Evolutionary conservation across 768 basidiomycete genomes (phyloP).

Genomic region (Kwoniella heveanensis): DNA sequence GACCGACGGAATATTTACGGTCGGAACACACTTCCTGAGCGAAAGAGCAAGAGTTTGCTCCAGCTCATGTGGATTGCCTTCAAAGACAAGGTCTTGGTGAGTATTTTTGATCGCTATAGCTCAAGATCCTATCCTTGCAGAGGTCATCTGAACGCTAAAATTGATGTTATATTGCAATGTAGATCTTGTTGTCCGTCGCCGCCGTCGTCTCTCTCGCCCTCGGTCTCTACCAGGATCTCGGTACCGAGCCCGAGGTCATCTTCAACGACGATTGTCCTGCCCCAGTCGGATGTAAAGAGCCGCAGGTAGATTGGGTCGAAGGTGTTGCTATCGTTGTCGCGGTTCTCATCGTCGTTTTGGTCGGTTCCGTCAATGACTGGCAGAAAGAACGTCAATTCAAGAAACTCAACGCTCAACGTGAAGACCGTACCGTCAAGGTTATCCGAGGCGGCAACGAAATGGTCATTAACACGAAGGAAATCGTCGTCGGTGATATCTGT

Average conservation of each 20-base stretch:
- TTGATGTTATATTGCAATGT: not conserved
- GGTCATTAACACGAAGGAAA: constrained; percentile 73
- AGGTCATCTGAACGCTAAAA: too few species aligned
- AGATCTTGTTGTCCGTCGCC: constrained; percentile 88
- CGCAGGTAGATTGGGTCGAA: constrained; percentile 96
- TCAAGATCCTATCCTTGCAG: too few species aligned
- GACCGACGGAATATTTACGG: constrained; percentile 73
- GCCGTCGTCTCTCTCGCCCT: constrained; percentile 90
- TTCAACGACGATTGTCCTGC: constrained; percentile 49
- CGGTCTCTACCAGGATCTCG: constrained; percentile 92
- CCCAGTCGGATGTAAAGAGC: constrained; percentile 59
- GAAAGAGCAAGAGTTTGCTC: constrained; percentile 70
- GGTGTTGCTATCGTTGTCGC: constrained; percentile 64
- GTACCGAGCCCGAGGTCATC: constrained; percentile 63
- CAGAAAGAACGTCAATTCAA: constrained; percentile 98
- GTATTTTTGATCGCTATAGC: constrained; percentile 55
- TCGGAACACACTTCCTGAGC: constrained; percentile 70
- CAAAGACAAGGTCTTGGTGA: constrained; percentile 85
- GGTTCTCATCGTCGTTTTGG: constrained; percentile 64
- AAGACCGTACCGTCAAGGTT: constrained; percentile 85
- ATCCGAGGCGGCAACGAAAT: constrained; percentile 71
- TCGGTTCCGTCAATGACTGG: constrained; percentile 96
- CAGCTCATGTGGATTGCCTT: constrained; percentile 81
- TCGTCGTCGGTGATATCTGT: constrained; percentile 91
- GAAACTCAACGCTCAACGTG: constrained; percentile 87